phyloP scores from a whole-genome alignment of 345 rosid genomes.

The Theobroma cacao region DNA sequence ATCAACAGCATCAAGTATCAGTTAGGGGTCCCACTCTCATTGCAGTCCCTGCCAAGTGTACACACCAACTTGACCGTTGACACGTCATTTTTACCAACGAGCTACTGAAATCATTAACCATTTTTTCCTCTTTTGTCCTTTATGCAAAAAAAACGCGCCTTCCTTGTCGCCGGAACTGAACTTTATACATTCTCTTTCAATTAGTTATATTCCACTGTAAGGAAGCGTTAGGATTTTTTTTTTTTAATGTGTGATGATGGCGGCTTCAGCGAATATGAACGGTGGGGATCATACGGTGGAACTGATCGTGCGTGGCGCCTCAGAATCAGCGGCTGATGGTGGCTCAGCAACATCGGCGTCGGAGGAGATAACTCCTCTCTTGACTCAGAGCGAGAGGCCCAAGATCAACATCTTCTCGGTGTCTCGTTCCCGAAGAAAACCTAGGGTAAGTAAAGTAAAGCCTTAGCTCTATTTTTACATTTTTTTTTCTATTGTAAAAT shows the following conservation, averaged over 20 bases:
- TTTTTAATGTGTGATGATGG: background rate
- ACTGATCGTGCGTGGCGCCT: conserved; percentile 50
- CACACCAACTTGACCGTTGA: background rate
- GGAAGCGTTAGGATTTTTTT: background rate
- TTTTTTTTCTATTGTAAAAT: background rate
- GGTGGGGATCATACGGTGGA: conserved; percentile 45
- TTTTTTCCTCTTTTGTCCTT: background rate
- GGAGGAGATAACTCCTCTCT: conserved; percentile 70
- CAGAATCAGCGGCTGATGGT: conserved; percentile 31
- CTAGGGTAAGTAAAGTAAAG: conserved; percentile 44
- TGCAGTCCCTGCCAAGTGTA: background rate
- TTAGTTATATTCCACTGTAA: background rate
- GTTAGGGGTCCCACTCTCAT: background rate
- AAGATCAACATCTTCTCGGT: conserved; percentile 75
- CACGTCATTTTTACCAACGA: background rate
- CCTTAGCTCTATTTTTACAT: background rate
- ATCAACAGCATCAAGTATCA: background rate
- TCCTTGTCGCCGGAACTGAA: background rate
- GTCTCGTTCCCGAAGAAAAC: conserved; percentile 61
- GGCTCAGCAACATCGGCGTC: conserved; percentile 22
- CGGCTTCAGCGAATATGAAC: background rate
- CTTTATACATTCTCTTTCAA: background rate
- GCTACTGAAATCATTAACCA: background rate
- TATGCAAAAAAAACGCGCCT: background rate
- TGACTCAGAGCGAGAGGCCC: conserved; percentile 57